These are phyloP conservation scores for Wickerhamiella galacta DNA, from an alignment of 805 yeast species.

Conservation along the genomic window DNA sequence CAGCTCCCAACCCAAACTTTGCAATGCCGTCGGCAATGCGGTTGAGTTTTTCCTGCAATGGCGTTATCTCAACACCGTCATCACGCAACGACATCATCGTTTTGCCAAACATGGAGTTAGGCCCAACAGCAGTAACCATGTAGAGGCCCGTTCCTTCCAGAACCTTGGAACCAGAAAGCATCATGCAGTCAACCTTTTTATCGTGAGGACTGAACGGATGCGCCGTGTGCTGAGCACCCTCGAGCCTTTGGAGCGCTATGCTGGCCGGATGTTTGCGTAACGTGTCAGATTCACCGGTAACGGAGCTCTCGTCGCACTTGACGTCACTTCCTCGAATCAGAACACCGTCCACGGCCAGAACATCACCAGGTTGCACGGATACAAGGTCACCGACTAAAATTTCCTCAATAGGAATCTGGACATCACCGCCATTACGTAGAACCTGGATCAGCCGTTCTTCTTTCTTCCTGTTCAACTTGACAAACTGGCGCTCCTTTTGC, in stretches of 20 bases:
- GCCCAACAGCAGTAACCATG: slow-evolving; percentile 80
- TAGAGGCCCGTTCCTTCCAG: slow-evolving; percentile 77
- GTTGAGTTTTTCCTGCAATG: slow-evolving; percentile 69
- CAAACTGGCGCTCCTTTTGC: slow-evolving; percentile 89
- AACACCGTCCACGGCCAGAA: slow-evolving; percentile 77
- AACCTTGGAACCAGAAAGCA: slow-evolving; percentile 83
- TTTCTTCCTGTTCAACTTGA: slow-evolving; percentile 71
- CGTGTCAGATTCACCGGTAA: slow-evolving; percentile 88
- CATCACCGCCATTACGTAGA: slow-evolving; percentile 52
- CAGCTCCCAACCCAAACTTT: slow-evolving; percentile 81
- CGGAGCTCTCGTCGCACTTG: slow-evolving; percentile 80
- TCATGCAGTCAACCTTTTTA: slow-evolving; percentile 52
- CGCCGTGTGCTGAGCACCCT: slow-evolving; percentile 20
- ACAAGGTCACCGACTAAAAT: slow-evolving; percentile 77
- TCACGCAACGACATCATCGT: slow-evolving; percentile 66
- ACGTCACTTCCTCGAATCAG: slow-evolving; percentile 50
- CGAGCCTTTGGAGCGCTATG: slow-evolving; percentile 18
- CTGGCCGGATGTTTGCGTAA: slow-evolving; percentile 49
- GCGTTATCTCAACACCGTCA: slow-evolving; percentile 64
- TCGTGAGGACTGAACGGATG: slow-evolving; percentile 16
- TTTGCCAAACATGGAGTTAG: slow-evolving; percentile 76
- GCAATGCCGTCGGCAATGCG: slow-evolving; percentile 84
- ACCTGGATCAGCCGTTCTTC: slow-evolving; percentile 70
- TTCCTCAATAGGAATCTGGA: slow-evolving; percentile 52
- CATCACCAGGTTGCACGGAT: slow-evolving; percentile 80